These are phyloP conservation scores for Schizophyllum commune DNA, from an alignment of 1,284 basidiomycete genomes.

Conservation along the genomic window DNA sequence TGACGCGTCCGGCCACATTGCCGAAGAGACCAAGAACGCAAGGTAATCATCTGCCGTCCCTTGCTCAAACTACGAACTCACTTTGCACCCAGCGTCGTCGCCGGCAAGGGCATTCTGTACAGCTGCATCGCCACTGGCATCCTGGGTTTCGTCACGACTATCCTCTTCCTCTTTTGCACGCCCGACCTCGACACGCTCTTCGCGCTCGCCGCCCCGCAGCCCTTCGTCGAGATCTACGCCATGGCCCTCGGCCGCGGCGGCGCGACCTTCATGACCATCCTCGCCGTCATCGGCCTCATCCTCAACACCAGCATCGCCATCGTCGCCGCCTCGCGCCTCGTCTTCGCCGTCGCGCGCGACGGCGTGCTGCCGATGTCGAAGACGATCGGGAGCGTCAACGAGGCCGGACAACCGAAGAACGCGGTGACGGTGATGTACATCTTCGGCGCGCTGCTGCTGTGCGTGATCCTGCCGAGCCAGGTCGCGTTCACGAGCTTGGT, in stretches of 20 bases:
- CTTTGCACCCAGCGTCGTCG: slow-evolving; percentile 45
- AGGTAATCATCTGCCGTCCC: slow-evolving; percentile 30
- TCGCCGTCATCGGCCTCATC: slow-evolving; percentile 73
- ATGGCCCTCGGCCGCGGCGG: slow-evolving; percentile 71
- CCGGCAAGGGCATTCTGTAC: slow-evolving; percentile 71
- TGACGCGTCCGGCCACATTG: slow-evolving; percentile 83
- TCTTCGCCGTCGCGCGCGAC: slow-evolving; percentile 84
- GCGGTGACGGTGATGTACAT: slow-evolving; percentile 77
- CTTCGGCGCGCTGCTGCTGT: slow-evolving; percentile 65
- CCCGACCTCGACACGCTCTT: slow-evolving; percentile 72
- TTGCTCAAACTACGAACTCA: slow-evolving; percentile 2
- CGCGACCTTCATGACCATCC: slow-evolving; percentile 75
- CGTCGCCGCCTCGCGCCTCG: slow-evolving; percentile 76
- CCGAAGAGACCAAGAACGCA: slow-evolving; percentile 85
- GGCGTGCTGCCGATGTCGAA: slow-evolving; percentile 74
- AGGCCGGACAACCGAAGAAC: slow-evolving; percentile 65
- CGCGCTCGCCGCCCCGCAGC: slow-evolving; percentile 71
- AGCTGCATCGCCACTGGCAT: slow-evolving; percentile 70
- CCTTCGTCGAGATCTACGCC: slow-evolving; percentile 80
- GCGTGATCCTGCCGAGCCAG: slow-evolving; percentile 78
- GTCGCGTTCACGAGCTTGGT: slow-evolving; percentile 84
- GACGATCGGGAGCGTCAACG: slow-evolving; percentile 73
- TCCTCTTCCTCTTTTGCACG: slow-evolving; percentile 81
- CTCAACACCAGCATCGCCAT: slow-evolving; percentile 79
- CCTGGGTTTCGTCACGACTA: slow-evolving; percentile 66